Percentiles rank a stretch among this genome's conserved stretches.
phyloP scores from a whole-genome alignment of 2,329 filamentous ascomycete species.

The Cladophialophora bantiana region DNA sequence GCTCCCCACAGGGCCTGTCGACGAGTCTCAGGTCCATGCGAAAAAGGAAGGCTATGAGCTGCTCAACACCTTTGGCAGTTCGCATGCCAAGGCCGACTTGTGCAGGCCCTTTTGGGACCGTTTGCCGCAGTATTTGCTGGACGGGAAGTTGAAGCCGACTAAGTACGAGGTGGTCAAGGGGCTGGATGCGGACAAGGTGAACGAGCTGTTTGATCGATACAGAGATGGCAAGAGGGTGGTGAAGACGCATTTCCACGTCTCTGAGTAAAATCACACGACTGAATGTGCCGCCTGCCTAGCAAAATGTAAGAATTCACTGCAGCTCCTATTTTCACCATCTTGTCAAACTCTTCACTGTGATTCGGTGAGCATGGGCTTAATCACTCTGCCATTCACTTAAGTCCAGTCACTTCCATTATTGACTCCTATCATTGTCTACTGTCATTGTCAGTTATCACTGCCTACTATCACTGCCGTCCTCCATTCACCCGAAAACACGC shows the following conservation, averaged over 20 bases:
- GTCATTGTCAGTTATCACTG: too few relatives aligned
- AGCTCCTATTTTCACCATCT: background rate
- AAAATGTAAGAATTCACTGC: background rate
- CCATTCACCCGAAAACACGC: too few relatives aligned
- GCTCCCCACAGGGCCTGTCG: slow-evolving; percentile 31
- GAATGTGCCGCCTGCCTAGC: background rate
- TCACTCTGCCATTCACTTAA: too few relatives aligned
- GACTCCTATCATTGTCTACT: too few relatives aligned
- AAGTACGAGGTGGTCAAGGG: slow-evolving; percentile 46
- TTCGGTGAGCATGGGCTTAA: too few relatives aligned
- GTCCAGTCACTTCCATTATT: too few relatives aligned
- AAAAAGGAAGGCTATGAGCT: slow-evolving; percentile 48
- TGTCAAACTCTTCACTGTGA: background rate
- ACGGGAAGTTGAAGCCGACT: slow-evolving; percentile 41
- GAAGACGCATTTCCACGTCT: slow-evolving; percentile 42
- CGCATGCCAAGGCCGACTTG: slow-evolving; percentile 42
- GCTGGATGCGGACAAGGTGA: slow-evolving; percentile 46
- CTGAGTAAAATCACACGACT: background rate
- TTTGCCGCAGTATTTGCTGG: slow-evolving; percentile 31
- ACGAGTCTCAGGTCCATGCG: slow-evolving; percentile 42
- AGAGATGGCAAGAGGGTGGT: slow-evolving; percentile 45
- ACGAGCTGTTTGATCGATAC: slow-evolving; percentile 50
- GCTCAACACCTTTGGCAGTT: slow-evolving; percentile 42
- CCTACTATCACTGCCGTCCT: too few relatives aligned
- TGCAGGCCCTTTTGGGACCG: slow-evolving; percentile 26